These are phyloP conservation scores for Apiospora pterosperma DNA, from an alignment of 2,329 filamentous ascomycete species.

Conservation along the genomic window DNA sequence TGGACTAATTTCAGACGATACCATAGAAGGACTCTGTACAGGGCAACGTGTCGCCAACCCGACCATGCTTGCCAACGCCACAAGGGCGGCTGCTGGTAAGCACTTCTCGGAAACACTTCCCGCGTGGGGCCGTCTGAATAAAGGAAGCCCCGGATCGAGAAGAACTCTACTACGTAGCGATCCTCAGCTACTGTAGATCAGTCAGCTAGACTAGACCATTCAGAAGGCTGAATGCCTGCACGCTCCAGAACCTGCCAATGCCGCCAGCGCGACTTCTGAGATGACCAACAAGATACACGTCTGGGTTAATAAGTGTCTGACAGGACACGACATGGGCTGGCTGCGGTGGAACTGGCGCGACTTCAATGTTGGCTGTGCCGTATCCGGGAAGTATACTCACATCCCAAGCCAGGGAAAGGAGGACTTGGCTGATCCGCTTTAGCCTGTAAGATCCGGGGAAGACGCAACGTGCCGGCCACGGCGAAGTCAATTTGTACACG, in stretches of 20 bases:
- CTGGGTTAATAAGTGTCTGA: neutral
- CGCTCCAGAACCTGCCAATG: neutral
- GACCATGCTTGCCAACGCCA: neutral
- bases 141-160: neutral
- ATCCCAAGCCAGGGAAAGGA: neutral
- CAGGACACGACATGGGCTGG: neutral
- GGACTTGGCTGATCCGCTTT: neutral
- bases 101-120: neutral
- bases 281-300: neutral
- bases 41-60: neutral
- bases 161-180: neutral
- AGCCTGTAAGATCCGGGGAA: slow-evolving; percentile 4
- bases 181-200: neutral
- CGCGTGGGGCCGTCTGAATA: neutral
- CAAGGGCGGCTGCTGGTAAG: neutral
- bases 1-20: neutral
- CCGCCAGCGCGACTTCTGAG: neutral
- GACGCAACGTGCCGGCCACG: neutral
- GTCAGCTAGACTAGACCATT: neutral
- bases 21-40: neutral
- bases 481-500: neutral
- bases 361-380: neutral
- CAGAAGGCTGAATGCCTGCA: neutral
- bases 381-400: neutral
- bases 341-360: neutral